phyloP scores from a whole-genome alignment of 441 rosid species.

The Gossypium davidsonii region DNA sequence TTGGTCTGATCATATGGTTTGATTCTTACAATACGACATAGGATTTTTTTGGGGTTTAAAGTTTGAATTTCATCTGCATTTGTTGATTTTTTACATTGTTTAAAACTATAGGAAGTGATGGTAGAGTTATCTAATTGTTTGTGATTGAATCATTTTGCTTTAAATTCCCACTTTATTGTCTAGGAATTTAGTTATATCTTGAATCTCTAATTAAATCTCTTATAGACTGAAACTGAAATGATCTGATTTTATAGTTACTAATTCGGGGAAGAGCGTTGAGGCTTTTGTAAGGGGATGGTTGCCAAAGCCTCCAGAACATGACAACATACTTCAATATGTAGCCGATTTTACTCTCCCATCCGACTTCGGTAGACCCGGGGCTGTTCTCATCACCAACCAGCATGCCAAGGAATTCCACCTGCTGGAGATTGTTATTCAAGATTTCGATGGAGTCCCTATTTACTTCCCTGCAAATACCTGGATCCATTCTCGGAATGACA shows the following conservation, averaged over 20 bases:
- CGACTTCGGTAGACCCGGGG: constrained; percentile 83
- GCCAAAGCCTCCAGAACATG: constrained; percentile 44
- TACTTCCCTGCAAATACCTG: constrained; percentile 76
- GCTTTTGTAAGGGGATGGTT: constrained; percentile 62
- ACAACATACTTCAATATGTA: constrained; percentile 49
- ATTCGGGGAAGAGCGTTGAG: constrained; percentile 53
- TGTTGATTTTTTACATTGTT: background rate
- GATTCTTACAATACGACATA: background rate
- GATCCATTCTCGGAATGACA: constrained; percentile 69
- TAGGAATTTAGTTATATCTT: background rate
- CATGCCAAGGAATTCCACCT: constrained; percentile 69
- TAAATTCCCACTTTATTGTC: background rate
- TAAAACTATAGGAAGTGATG: background rate
- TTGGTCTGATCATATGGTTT: background rate
- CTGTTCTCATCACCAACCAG: constrained; percentile 65
- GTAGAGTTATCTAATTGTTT: background rate
- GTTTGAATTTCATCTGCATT: background rate
- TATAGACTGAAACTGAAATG: background rate
- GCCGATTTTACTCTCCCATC: constrained; percentile 59
- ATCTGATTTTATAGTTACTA: constrained; percentile 42
- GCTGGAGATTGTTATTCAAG: constrained; percentile 53
- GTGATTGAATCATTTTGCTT: background rate
- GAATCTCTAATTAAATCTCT: background rate
- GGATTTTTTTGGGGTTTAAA: background rate
- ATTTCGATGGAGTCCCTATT: constrained; percentile 50